Percentiles rank a stretch among this genome's conserved stretches.
Evolutionary conservation across 2,329 filamentous ascomycete genomes (phyloP).

Genomic region (Phoma sp.): DNA sequence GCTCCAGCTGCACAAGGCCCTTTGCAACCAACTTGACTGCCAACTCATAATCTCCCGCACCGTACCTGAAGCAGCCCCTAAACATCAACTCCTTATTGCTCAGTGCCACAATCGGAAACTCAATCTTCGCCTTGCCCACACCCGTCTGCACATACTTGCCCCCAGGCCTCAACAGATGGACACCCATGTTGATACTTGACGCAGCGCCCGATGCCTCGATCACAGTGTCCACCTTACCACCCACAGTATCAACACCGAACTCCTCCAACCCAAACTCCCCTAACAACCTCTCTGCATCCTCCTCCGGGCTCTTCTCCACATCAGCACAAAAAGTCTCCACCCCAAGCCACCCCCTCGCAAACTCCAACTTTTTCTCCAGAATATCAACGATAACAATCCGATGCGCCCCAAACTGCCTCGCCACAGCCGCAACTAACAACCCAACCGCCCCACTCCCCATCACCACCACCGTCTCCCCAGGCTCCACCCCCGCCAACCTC

Average conservation of each 20-base stretch:
- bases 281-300: constrained; percentile 62
- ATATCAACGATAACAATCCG: constrained; percentile 93
- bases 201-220: constrained; percentile 95
- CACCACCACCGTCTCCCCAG: constrained; percentile 86
- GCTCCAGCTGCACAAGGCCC: constrained; percentile 31
- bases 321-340: constrained; percentile 75
- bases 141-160: constrained; percentile 96
- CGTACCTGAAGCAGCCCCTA: constrained; percentile 43
- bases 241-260: constrained; percentile 42
- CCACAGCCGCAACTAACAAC: constrained; percentile 80
- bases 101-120: constrained; percentile 89
- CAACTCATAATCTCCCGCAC: constrained; percentile 41
- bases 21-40: constrained; percentile 34
- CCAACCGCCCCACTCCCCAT: constrained; percentile 94
- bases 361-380: constrained; percentile 78
- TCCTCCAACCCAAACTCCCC: constrained; percentile 73
- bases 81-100: constrained; percentile 78
- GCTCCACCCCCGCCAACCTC: constrained; percentile 75
- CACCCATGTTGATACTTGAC: constrained; percentile 81
- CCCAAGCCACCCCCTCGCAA: constrained; percentile 79
- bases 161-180: constrained; percentile 87
- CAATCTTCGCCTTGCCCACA: constrained; percentile 90
- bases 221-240: constrained; percentile 80
- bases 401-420: constrained; percentile 69
- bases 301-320: constrained; percentile 65